Evolutionary conservation across 1,284 basidiomycete genomes (phyloP).

Genomic region (Heterobasidion occidentale): DNA sequence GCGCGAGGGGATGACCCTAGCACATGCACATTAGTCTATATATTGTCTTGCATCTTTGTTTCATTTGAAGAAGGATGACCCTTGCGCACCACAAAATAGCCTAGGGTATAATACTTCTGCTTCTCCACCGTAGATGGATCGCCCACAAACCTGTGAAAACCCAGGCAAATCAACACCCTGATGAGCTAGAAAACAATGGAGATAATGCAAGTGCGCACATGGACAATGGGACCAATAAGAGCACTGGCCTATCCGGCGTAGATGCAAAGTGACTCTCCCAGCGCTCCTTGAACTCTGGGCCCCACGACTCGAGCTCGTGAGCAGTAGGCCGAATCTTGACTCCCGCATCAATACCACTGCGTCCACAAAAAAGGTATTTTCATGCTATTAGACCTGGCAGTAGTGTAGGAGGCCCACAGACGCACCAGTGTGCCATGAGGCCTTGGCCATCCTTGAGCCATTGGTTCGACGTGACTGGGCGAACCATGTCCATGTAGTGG

Average conservation of each 20-base stretch:
- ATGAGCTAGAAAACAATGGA: neutral
- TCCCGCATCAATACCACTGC: conserved; percentile 35
- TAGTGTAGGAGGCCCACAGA: neutral
- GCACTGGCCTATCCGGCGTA: conserved; percentile 40
- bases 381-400: neutral
- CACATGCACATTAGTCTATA: neutral
- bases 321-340: conserved; percentile 39
- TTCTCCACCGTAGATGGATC: conserved; percentile 15
- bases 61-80: neutral
- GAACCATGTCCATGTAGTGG: neutral
- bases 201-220: conserved; percentile 15
- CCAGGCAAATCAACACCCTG: neutral
- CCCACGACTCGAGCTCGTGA: conserved; percentile 34
- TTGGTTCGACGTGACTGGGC: conserved; percentile 10
- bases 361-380: neutral
- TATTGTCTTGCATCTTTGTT: neutral
- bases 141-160: conserved; percentile 17
- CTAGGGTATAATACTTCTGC: conserved; percentile 26
- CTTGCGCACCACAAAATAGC: conserved; percentile 15
- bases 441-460: conserved; percentile 40
- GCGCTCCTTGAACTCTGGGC: conserved; percentile 32
- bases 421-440: conserved; percentile 42
- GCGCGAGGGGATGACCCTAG: conserved; percentile 27
- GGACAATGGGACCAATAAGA: conserved; percentile 24
- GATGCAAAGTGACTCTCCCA: conserved; percentile 37